Base-by-base conservation (phyloP, 805 yeast species). In the Metschnikowia kunwiensis region DNA sequence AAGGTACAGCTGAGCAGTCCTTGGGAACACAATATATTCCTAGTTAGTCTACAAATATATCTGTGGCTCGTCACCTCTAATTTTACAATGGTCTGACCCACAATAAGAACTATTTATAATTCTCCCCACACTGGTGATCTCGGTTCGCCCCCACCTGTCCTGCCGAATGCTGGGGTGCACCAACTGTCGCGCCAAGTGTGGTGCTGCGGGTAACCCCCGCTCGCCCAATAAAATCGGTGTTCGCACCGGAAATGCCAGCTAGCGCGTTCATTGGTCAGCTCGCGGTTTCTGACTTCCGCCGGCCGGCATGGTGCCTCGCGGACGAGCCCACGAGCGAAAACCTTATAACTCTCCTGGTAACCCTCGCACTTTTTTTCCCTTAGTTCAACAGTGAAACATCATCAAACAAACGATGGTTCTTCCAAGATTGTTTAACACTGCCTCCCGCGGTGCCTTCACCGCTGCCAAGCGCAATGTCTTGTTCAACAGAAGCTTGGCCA, bases 401-500 rank as follows among this genome's bases (percentile, higher is more conserved):
- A 36, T 24, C 42, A 36, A 38, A 40, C 51, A 48, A 35, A 54
- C 59, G 60, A 75, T 75, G 80, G 79, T 75, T 68, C 74, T 72
- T 63, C 74, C 74, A 54, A 68, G 73, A 67, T 66, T 68, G 65
- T 64, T 68, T 58, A 67, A 68, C 67, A 51, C 64, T 53, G 63
- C 75, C 61, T 79, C 95, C 57, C 87, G 88, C 72, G 76, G 84
- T 63, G 95, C 95, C 60, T 78, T 83, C 71, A 78, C 80, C 70
- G 89, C 91, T 57, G 94, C 88, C 60, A 84, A 80, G 76, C 86
- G 88, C 65, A 81, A 82, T 75, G 58, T 70, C 61, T 75, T 81
- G 66, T 78, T 82, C 70, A 72, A 70, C 74, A 82, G 86, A 71
- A 77, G 80, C 67, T 72, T 81, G 68, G 88, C 89, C 54, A 74